phyloP scores from a whole-genome alignment of 495 filamentous ascomycete genomes.

The Aspergillus indologenus region DNA sequence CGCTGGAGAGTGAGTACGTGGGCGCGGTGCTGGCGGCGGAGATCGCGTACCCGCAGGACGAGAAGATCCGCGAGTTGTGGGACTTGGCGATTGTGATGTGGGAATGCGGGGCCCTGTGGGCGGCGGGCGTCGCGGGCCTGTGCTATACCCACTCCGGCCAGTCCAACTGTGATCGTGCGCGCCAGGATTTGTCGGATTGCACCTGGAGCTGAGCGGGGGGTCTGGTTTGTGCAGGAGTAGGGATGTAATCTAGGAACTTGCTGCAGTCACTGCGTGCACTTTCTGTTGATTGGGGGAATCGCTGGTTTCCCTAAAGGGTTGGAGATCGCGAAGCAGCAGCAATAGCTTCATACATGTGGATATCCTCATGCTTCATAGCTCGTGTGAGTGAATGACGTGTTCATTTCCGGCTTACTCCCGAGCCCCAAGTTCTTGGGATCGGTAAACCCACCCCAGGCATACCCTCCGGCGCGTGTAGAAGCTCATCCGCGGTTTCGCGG shows the following conservation, averaged over 20 bases:
- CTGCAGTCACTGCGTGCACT: too few species aligned
- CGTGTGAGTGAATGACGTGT: too few species aligned
- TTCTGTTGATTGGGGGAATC: too few species aligned
- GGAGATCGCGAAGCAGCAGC: too few species aligned
- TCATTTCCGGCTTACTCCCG: too few species aligned
- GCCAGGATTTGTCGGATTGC: background rate
- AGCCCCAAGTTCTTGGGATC: too few species aligned
- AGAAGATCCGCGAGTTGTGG: background rate
- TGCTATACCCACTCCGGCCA: background rate
- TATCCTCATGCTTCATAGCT: too few species aligned
- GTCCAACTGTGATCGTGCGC: background rate
- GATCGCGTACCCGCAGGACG: background rate
- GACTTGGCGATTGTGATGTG: background rate
- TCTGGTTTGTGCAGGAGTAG: too few species aligned
- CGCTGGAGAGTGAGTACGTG: background rate
- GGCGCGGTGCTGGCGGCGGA: background rate
- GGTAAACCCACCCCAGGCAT: too few species aligned
- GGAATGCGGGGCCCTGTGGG: background rate
- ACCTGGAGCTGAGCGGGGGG: background rate
- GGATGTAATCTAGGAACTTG: too few species aligned
- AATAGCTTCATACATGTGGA: too few species aligned
- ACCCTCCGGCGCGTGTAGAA: constrained; percentile 73
- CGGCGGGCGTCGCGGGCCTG: background rate
- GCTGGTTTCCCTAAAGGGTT: too few species aligned
- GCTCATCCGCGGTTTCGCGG: constrained; percentile 67